These are phyloP conservation scores for Megacollybia marginata DNA, from an alignment of 768 basidiomycete species.

Conservation along the genomic window DNA sequence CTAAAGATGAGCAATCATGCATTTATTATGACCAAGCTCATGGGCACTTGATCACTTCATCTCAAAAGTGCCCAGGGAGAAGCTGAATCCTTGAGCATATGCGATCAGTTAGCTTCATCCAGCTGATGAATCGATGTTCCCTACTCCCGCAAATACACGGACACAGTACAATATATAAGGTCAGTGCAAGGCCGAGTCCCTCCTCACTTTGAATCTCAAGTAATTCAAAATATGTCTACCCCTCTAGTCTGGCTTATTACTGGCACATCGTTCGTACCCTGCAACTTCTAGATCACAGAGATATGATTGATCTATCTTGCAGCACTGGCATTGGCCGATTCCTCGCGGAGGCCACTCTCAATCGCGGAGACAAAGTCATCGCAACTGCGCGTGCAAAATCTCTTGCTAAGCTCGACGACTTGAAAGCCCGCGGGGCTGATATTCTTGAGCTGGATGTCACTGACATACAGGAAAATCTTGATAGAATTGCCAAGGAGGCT, in stretches of 20 bases:
- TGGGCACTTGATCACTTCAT: no score
- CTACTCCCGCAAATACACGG: no score
- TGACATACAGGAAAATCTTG: constrained; percentile 8
- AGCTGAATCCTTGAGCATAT: no score
- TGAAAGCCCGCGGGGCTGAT: constrained; percentile 16
- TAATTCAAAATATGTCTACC: no score
- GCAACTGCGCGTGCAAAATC: constrained; percentile 35
- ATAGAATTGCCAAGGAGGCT: constrained; percentile 12
- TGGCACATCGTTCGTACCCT: constrained; percentile 21
- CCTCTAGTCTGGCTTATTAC: constrained; percentile 21
- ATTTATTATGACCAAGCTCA: no score
- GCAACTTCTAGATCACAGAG: constrained; percentile 1
- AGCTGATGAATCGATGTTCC: no score
- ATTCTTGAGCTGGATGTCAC: constrained; percentile 19
- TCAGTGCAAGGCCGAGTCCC: no score
- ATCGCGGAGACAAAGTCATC: constrained; percentile 41
- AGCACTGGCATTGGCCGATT: constrained; percentile 34
- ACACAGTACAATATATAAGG: no score
- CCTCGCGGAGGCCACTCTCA: constrained; percentile 31
- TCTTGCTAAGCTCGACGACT: constrained; percentile 25
- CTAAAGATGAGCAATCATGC: no score
- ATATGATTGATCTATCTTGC: background rate
- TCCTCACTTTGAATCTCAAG: no score
- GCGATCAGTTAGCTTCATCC: no score
- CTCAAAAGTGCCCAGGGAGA: no score